phyloP scores from a whole-genome alignment of 768 basidiomycete genomes.

The Lactarius indigo region DNA sequence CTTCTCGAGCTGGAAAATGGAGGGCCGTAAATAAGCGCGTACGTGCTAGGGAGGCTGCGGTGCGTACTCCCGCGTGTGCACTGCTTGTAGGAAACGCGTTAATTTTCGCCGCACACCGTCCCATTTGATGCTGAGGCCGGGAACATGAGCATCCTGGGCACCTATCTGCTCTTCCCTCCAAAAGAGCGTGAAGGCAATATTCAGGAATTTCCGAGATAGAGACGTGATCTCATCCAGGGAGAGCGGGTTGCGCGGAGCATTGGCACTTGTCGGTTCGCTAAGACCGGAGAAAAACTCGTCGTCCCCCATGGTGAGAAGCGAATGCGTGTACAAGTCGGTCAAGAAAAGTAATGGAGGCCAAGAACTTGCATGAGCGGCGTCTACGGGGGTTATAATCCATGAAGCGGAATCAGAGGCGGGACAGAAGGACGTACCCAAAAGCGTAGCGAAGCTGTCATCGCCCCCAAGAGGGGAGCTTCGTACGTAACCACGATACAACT shows the following conservation, averaged over 20 bases:
- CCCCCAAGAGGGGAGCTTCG: constrained; percentile 59
- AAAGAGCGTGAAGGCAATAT: constrained; percentile 79
- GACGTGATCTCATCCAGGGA: constrained; percentile 73
- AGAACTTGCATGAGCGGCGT: constrained; percentile 40
- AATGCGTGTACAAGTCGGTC: constrained; percentile 76
- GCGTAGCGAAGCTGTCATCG: constrained; percentile 40
- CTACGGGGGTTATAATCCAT: constrained; percentile 30
- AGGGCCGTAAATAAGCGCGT: constrained; percentile 13
- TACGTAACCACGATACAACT: constrained; percentile 69
- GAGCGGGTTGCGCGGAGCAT: constrained; percentile 64
- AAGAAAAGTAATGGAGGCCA: constrained; percentile 79
- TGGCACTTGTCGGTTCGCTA: constrained; percentile 27
- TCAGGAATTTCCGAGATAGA: constrained; percentile 75
- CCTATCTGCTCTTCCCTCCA: constrained; percentile 53
- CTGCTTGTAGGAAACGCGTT: constrained; percentile 72
- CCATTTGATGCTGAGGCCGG: constrained; percentile 47
- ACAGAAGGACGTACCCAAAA: constrained; percentile 37
- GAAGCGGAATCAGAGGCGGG: neutral
- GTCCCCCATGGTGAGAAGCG: constrained; percentile 88
- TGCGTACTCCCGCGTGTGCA: constrained; percentile 86
- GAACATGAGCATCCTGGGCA: constrained; percentile 39
- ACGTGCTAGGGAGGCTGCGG: neutral
- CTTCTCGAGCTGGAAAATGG: constrained; percentile 65
- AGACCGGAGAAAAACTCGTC: constrained; percentile 84
- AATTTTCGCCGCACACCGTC: constrained; percentile 71